Conservation (phyloP, 768 basidiomycete genomes). For the Strobilomyces confusus region DNA sequence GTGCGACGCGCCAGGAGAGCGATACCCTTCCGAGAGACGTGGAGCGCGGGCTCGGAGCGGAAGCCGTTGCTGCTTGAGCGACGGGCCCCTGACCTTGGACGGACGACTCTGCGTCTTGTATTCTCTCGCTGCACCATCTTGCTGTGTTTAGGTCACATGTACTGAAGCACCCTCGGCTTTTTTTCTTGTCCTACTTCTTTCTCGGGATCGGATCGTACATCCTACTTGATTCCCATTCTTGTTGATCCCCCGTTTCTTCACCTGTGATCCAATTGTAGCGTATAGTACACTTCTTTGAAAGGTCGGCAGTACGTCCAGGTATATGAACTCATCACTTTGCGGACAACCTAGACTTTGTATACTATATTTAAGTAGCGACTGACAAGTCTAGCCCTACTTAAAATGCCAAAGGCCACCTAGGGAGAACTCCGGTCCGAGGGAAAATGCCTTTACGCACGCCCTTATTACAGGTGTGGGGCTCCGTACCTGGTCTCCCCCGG, state of each 20-base stretch:
- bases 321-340: too few relatives aligned
- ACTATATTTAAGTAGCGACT: too few relatives aligned
- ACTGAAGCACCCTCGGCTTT: not conserved
- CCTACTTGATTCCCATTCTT: too few relatives aligned
- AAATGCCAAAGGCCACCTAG: too few relatives aligned
- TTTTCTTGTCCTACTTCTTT: not conserved
- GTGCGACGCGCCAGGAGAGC: conserved; percentile 16
- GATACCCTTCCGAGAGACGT: conserved; percentile 29
- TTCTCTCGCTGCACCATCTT: not conserved
- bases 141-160: not conserved
- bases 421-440: too few relatives aligned
- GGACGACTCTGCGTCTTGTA: not conserved
- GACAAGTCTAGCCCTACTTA: too few relatives aligned
- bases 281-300: not conserved
- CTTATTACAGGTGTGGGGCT: too few relatives aligned
- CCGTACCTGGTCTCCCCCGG: too few relatives aligned
- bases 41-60: conserved; percentile 21
- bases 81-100: not conserved
- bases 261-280: not conserved
- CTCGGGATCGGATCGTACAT: not conserved
- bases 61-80: conserved; percentile 9
- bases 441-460: too few relatives aligned
- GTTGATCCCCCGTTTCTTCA: not conserved
- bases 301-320: too few relatives aligned
- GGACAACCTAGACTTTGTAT: too few relatives aligned